Base-by-base conservation (phyloP, 2,329 filamentous ascomycete genomes). In the Penicillium sp. region DNA sequence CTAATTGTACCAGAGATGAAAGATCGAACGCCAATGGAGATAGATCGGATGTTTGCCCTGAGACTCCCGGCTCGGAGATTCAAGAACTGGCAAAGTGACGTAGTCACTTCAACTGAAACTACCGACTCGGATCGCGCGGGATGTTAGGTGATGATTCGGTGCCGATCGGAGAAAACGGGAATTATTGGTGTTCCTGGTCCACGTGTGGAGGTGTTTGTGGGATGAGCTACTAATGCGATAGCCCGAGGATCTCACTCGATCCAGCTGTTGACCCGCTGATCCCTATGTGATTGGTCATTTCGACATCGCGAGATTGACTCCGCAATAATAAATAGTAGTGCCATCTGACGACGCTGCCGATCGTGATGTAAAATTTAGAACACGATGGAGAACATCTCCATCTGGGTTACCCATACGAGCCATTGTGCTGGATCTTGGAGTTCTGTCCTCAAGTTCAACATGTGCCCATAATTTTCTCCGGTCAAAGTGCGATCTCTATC, bases 1-100 rank as follows among this genome's bases (percentile, higher is more conserved):
- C 68, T 77, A 7, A 70, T 68, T 32, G 69, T 83, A 0, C 81
- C 81, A 0, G 81, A 84, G 61, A 82, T 80, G 67, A 79, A 77
- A 64, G 78, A 76, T 3, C 65, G 78, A 22, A 77, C 67, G 2
- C 67, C 76, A 1, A 72, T 70, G 45, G 78, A 82, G 58, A 77
- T 83, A 53, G 79, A 82, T 65, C 54, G 53, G 1, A 67, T 68
- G 66, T 68, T 68, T 48, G 55, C 60, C 7, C 24, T 64, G 34
- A 51, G 32, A 9, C 39, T 68, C 7, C 48, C 54, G 4, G 62
- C 60, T 13, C 51, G 60, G 0, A 43, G 32, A 1, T 62, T 63
- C 32, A 53, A 57, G 38, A 3, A 21, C 21, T 62, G 60, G 59
- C 38, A 50, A 9, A 54, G 53, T 14, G 60, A 57, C 48, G 42